Evolutionary conservation across 768 basidiomycete genomes (phyloP).

Genomic region (Boletus sp.): DNA sequence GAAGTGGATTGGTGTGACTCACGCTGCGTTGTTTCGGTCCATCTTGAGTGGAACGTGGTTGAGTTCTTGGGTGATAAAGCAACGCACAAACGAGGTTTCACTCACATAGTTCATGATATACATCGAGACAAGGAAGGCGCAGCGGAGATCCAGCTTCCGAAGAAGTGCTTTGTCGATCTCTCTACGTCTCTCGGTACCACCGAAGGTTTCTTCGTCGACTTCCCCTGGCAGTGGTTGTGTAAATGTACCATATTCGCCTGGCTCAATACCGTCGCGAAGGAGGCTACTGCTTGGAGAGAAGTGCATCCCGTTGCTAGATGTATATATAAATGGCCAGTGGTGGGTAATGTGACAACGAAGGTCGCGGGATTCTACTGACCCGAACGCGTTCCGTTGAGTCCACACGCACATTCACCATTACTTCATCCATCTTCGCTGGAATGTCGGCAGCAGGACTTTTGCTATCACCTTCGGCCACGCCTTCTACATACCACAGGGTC

Average conservation of each 20-base stretch:
- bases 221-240: constrained; percentile 5
- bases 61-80: neutral
- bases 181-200: constrained; percentile 36
- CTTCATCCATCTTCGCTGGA: neutral
- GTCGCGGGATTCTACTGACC: no score
- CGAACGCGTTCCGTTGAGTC: no score
- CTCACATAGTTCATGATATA: constrained; percentile 50
- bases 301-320: neutral
- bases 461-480: constrained; percentile 44
- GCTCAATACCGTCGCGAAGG: neutral
- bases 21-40: constrained; percentile 69
- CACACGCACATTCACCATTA: no score
- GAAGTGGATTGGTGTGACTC: constrained; percentile 16
- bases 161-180: constrained; percentile 42
- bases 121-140: constrained; percentile 44
- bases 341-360: no score
- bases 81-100: neutral
- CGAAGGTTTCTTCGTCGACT: constrained; percentile 34
- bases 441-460: constrained; percentile 41
- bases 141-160: constrained; percentile 42
- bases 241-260: constrained; percentile 4
- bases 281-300: neutral
- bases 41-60: constrained; percentile 38
- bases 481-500: constrained; percentile 63
- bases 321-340: neutral